Evolutionary conservation across 2,329 filamentous ascomycete species (phyloP).

Genomic region (Phaeoacremonium minimum): DNA sequence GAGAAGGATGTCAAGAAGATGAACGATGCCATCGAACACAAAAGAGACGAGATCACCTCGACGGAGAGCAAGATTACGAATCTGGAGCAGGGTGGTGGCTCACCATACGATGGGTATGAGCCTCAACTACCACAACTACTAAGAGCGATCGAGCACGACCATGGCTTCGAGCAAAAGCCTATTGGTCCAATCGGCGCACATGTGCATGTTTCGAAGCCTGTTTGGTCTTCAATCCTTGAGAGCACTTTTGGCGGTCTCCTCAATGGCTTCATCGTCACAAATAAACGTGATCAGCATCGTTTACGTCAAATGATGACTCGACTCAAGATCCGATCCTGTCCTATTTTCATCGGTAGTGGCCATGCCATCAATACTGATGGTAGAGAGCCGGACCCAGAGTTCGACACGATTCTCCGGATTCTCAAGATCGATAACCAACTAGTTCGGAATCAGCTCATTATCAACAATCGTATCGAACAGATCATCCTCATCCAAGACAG

Average conservation of each 20-base stretch:
- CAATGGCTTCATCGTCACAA: slow-evolving; percentile 77
- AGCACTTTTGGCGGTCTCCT: slow-evolving; percentile 66
- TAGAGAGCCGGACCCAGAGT: slow-evolving; percentile 70
- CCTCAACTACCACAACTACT: slow-evolving; percentile 59
- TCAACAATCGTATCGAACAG: slow-evolving; percentile 79
- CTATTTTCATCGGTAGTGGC: slow-evolving; percentile 61
- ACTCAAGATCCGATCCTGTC: slow-evolving; percentile 40
- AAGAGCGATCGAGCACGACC: slow-evolving; percentile 64
- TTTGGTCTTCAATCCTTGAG: slow-evolving; percentile 83
- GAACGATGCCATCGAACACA: slow-evolving; percentile 29
- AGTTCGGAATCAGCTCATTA: slow-evolving; percentile 78
- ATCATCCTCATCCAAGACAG: slow-evolving; percentile 70
- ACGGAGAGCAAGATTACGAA: slow-evolving; percentile 45
- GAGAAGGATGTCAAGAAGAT: slow-evolving; percentile 23
- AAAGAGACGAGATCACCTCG: slow-evolving; percentile 48
- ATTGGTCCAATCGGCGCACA: slow-evolving; percentile 80
- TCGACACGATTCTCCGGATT: slow-evolving; percentile 75
- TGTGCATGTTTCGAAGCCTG: slow-evolving; percentile 69
- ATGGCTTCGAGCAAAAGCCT: slow-evolving; percentile 65
- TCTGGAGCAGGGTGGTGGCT: slow-evolving; percentile 53
- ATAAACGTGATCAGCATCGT: slow-evolving; percentile 67
- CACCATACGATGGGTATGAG: slow-evolving; percentile 62
- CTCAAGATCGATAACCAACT: slow-evolving; percentile 78
- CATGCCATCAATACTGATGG: slow-evolving; percentile 50
- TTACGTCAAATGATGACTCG: slow-evolving; percentile 63